Base-by-base conservation (phyloP, 176 grass and related monocot genomes). In the Triticum urartu region DNA sequence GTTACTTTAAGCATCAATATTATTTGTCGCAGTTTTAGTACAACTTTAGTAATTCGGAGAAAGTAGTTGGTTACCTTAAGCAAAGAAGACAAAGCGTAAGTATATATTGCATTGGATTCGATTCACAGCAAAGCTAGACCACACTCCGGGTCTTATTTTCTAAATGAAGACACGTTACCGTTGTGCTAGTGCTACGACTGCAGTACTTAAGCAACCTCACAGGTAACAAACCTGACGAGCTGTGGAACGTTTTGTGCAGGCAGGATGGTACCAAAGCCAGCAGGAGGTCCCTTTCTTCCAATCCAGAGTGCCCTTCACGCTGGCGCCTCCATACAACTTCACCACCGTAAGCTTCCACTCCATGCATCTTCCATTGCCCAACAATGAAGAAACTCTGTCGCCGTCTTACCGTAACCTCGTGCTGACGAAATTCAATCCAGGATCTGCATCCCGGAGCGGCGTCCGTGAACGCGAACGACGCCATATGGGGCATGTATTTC, bases 211-310 rank as follows among this genome's bases (percentile, higher is more conserved):
- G 74, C 74, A 84, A 72, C 72, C 72, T 30, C 54, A 72, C 22
- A 21, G 8, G 5, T 54, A 54, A 54, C 50, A 11, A 8, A 75
- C 33, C 33, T 35, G 32, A 66, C 64, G 6, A 75, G 7, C 21
- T 76, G 56, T 43, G 74, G 20, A 30, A 60, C 43, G 58, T 75
- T 42, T 86, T 3, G 56, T 15, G 75, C 24, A 98, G 96, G 79
- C 79, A 47, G 96, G 93, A 74, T 87, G 90, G 84, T 98, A 98
- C 85, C 92, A 84, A 77, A 94, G 88, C 70, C 96, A 88, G 74
- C 86, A 91, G 87, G 93, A 98, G 80, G 89, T 98, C 69, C 92
- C 93, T 24, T 98, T 95, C 86, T 95, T 95, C 87, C 88, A 85
- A 64, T 74, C 75, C 77, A 75, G 86, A 71, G 85, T 85, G 58